Evolutionary conservation across 1,139 yeast genomes (phyloP).

Genomic region (Candida labiduridarum): DNA sequence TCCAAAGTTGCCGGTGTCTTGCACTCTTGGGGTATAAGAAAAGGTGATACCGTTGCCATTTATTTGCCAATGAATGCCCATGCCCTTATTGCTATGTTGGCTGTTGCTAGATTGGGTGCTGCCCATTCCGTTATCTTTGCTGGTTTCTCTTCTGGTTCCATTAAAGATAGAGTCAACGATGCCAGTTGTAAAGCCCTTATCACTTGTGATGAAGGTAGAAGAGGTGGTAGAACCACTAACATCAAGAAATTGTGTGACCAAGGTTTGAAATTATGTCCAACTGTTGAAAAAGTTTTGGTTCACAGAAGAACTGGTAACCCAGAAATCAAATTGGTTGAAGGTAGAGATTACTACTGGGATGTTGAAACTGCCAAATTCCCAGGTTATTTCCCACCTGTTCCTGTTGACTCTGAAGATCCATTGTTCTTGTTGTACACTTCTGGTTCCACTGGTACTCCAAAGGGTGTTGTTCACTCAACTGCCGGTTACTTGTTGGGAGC

Average conservation of each 20-base stretch:
- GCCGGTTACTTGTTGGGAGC: conserved; percentile 83
- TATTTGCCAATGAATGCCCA: conserved; percentile 88
- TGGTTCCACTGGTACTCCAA: conserved; percentile 72
- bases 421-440: conserved; percentile 66
- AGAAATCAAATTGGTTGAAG: conserved; percentile 61
- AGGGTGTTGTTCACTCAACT: conserved; percentile 72
- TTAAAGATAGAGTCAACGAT: conserved; percentile 75
- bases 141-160: conserved; percentile 75
- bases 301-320: conserved; percentile 72
- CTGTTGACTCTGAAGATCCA: conserved; percentile 63
- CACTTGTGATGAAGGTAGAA: conserved; percentile 78
- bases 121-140: conserved; percentile 85
- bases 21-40: conserved; percentile 65
- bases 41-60: conserved; percentile 85
- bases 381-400: conserved; percentile 59
- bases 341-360: conserved; percentile 82
- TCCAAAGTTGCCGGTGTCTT: conserved; percentile 71
- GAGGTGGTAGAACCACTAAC: conserved; percentile 84
- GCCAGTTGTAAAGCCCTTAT: conserved; percentile 75
- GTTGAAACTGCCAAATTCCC: conserved; percentile 71
- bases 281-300: conserved; percentile 69
- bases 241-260: conserved; percentile 84
- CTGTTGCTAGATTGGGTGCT: conserved; percentile 78
- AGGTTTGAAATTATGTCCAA: conserved; percentile 70
- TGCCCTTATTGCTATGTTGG: conserved; percentile 71